These are phyloP conservation scores for Tulasnella sp. DNA, from an alignment of 768 basidiomycete genomes.

Conservation along the genomic window DNA sequence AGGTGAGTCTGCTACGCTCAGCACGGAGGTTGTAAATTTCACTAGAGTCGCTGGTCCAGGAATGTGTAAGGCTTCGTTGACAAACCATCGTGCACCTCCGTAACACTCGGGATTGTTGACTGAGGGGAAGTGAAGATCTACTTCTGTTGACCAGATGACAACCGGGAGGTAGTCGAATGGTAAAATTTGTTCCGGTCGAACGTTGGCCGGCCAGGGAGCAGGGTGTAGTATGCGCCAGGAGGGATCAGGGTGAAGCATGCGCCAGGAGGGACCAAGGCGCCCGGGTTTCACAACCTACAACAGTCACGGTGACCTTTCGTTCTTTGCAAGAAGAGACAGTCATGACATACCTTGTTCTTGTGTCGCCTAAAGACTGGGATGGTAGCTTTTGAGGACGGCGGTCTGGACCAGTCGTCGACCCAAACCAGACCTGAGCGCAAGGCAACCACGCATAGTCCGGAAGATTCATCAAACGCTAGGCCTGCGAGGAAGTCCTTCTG, in stretches of 20 bases:
- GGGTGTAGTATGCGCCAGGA: not conserved
- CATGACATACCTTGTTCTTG: not conserved
- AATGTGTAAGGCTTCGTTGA: not conserved
- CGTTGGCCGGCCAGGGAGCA: not conserved
- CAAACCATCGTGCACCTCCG: not conserved
- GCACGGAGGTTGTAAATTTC: not conserved
- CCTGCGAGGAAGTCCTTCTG: not conserved
- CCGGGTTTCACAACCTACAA: too few species aligned
- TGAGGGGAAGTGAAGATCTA: not conserved
- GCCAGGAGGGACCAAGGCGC: not conserved
- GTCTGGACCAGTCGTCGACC: not conserved
- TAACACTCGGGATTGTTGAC: not conserved
- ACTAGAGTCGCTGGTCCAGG: not conserved
- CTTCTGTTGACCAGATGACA: not conserved
- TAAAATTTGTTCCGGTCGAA: not conserved
- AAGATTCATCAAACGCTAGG: not conserved
- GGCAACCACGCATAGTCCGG: not conserved
- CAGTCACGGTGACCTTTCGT: too few species aligned
- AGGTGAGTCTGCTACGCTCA: not conserved
- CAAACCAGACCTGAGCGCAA: not conserved
- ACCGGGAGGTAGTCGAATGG: not conserved
- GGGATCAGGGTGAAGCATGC: not conserved
- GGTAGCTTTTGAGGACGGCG: not conserved
- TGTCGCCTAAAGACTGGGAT: not conserved
- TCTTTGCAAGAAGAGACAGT: not conserved